Conservation (phyloP, 768 basidiomycete species). For the Suillus tomentosus region DNA sequence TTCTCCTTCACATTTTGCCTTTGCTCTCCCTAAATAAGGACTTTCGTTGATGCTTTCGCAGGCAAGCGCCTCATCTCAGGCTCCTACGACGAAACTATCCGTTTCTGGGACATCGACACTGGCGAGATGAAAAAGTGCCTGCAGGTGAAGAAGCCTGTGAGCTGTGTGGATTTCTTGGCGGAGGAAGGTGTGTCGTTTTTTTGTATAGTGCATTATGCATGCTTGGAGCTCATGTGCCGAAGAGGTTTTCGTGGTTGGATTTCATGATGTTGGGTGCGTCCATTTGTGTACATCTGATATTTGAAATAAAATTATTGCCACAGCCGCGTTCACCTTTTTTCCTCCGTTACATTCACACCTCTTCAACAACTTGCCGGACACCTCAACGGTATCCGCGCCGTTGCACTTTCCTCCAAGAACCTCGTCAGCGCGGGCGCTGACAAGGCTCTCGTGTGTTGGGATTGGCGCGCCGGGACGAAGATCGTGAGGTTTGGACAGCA, state of each 20-base stretch:
- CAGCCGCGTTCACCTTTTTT: conserved; percentile 88
- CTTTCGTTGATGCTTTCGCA: conserved; percentile 11
- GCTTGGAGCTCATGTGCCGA: conserved; percentile 11
- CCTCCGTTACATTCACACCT: conserved; percentile 80
- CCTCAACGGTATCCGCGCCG: conserved; percentile 87
- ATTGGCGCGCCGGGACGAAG: conserved; percentile 87
- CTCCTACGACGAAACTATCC: conserved; percentile 89
- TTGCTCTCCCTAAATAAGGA: background rate
- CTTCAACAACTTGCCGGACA: conserved; percentile 85
- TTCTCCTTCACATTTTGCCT: background rate
- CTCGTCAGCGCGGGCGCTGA: conserved; percentile 82
- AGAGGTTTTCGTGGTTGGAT: conserved; percentile 92
- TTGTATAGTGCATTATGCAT: background rate
- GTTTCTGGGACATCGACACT: conserved; percentile 85
- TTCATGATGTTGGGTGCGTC: conserved; percentile 85
- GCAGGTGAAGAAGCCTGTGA: conserved; percentile 86
- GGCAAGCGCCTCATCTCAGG: conserved; percentile 86
- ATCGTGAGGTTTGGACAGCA: conserved; percentile 91
- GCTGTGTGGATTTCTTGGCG: conserved; percentile 83
- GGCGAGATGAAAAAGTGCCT: conserved; percentile 73
- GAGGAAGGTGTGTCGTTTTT: conserved; percentile 60
- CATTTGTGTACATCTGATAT: conserved; percentile 3
- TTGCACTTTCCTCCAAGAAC: conserved; percentile 81
- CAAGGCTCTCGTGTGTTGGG: conserved; percentile 82
- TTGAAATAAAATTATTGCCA: background rate